Evolutionary conservation across 1,284 basidiomycete species (phyloP).

Genomic region (Anthracocystis panici-leucophaei): DNA sequence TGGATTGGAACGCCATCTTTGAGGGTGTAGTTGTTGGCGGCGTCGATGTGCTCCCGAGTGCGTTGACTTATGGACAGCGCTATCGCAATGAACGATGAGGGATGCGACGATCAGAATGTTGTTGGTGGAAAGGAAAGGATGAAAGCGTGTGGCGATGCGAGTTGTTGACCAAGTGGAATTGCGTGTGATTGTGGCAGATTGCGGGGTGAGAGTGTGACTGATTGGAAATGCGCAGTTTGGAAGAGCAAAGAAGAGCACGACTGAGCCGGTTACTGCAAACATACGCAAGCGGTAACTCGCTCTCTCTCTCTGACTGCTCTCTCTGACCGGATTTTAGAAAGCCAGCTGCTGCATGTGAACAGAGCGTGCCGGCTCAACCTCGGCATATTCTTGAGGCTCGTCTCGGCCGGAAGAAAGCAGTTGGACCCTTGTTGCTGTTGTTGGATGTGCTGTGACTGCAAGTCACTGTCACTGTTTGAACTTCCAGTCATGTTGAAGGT

Average conservation of each 20-base stretch:
- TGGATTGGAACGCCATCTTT: slow-evolving; percentile 71
- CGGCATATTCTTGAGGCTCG: no score
- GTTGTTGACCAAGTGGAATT: not conserved
- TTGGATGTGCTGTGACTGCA: no score
- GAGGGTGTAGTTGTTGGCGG: not conserved
- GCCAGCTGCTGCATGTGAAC: no score
- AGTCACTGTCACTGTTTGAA: no score
- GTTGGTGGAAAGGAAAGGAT: not conserved
- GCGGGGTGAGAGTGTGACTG: not conserved
- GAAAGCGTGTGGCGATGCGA: slow-evolving; percentile 3
- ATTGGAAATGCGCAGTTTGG: not conserved
- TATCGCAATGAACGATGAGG: not conserved
- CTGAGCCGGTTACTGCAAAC: not conserved
- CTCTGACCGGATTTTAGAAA: not conserved
- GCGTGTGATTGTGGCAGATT: not conserved
- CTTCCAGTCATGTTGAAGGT: no score
- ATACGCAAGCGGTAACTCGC: not conserved
- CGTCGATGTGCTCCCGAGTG: not conserved
- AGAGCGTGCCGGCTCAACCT: no score
- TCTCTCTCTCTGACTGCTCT: not conserved
- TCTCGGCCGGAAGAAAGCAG: no score
- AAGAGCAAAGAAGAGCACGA: slow-evolving; percentile 1
- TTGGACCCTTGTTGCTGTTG: no score
- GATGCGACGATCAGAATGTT: not conserved
- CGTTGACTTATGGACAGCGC: not conserved